Conservation (phyloP, 805 yeast species). For the Metschnikowia koreensis region DNA sequence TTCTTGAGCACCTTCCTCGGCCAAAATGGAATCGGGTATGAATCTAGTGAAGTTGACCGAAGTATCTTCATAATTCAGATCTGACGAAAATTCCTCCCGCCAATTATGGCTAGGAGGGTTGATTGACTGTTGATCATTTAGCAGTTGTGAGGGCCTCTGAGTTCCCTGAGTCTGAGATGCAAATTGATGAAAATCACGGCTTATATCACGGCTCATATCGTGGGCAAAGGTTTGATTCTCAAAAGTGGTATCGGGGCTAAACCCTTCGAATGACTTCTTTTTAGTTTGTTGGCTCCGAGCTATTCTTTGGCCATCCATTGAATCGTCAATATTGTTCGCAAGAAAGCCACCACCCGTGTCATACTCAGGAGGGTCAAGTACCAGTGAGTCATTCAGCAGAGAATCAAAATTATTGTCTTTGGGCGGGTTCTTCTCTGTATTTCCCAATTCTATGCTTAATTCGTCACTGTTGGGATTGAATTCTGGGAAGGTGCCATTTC, state of each 20-base stretch:
- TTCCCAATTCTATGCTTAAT: too few species aligned
- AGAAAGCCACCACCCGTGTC: neutral
- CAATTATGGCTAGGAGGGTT: neutral
- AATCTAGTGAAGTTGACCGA: constrained; percentile 3
- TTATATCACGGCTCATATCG: constrained; percentile 10
- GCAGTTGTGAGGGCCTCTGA: neutral
- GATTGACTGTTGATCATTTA: neutral
- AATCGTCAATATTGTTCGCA: constrained; percentile 3
- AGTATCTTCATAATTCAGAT: constrained; percentile 4
- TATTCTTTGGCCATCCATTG: constrained; percentile 1
- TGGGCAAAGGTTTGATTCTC: constrained; percentile 7
- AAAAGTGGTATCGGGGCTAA: constrained; percentile 14
- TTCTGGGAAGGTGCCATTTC: neutral
- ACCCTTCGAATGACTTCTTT: constrained; percentile 3
- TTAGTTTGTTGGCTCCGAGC: neutral
- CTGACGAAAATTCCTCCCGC: constrained; percentile 3
- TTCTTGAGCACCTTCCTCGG: neutral
- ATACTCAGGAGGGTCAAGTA: neutral
- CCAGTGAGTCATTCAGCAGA: neutral
- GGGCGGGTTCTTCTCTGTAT: neutral
- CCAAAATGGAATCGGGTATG: neutral
- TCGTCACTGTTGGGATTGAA: neutral
- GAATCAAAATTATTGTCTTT: neutral
- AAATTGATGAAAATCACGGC: constrained; percentile 11
- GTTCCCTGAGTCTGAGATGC: constrained; percentile 13